Evolutionary conservation across 768 basidiomycete species (phyloP), one percentile per base, ranked within the genome.

Genomic region (Mycena indigotica): DNA sequence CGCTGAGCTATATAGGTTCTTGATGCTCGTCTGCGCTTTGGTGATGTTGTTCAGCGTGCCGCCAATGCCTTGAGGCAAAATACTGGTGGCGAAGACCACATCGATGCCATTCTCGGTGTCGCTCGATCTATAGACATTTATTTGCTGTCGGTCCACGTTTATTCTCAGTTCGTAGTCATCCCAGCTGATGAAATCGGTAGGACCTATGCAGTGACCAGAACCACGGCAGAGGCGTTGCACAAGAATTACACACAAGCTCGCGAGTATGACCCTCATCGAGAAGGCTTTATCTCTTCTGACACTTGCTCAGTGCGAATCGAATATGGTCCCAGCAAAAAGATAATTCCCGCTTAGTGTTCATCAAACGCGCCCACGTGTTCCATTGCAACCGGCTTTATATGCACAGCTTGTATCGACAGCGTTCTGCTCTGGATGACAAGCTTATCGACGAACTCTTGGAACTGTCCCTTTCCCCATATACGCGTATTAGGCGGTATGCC

Each of bases 341-440:
- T 54, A 92, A 89, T 69, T 84, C 87, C 2, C 82, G 93, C 6
- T 71, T 88, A 25, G 84, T 90, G 8, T 86, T 87, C 69, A 69
- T 91, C 46, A 91, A 89, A 67, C 83, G 91, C 16, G 90, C 90
- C 3, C 88, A 91, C 63, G 77, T 88, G 8, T 92, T 91, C 70
- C 89, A 91, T 60, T 85, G 82, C 48, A 84, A 84, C 6, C 84
- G 91, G 26, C 74, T 91, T 30, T 90, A 90, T 66, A 85, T 91
- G 80, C 86, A 91, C 62, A 80, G 88, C 1, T 68, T 91, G 50
- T 90, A 88, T 69, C 87, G 91, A 44, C 78, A 82, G 39, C 84
- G 92, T 26, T 87, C 88, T 8, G 80, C 77, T 29, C 76, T 91
- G n/a, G 91, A 93, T 58, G 89, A 93, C 67, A 74, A 72, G 57